Conservation (phyloP, 352 stramenopile species). For the Halophytophthora batemanensis region DNA sequence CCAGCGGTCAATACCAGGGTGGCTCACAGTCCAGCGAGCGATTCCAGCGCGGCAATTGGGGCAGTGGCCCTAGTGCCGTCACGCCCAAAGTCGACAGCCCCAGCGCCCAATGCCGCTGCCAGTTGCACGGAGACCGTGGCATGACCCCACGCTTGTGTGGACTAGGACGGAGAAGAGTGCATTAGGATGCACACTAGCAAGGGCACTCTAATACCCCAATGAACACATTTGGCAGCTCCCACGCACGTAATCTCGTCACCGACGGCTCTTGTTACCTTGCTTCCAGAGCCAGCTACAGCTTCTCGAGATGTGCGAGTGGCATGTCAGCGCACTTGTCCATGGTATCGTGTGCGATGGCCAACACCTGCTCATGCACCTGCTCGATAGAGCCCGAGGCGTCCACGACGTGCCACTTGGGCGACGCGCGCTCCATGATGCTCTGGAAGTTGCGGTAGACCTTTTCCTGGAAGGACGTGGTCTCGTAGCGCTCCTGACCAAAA, state of each 20-base stretch:
- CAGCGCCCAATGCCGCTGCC: conserved; percentile 10
- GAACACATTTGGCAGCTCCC: background rate
- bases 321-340: conserved; percentile 29
- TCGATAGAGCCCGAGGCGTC: conserved; percentile 78
- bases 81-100: conserved; percentile 20
- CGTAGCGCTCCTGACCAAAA: conserved; percentile 93
- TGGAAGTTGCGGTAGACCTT: conserved; percentile 84
- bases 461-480: conserved; percentile 87
- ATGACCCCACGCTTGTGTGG: conserved; percentile 11
- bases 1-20: conserved; percentile 4
- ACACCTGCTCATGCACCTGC: conserved; percentile 60
- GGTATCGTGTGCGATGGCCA: conserved; percentile 46
- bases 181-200: too few species aligned
- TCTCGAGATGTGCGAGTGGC: conserved; percentile 44
- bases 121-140: conserved; percentile 23
- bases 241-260: background rate
- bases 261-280: background rate
- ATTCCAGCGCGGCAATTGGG: background rate
- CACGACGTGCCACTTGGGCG: conserved; percentile 69
- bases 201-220: too few species aligned
- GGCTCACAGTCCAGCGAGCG: background rate
- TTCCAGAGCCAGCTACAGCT: conserved; percentile 17
- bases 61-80: conserved; percentile 10
- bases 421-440: conserved; percentile 40
- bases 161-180: conserved; percentile 2